Base-by-base conservation (phyloP, 2,329 filamentous ascomycete genomes). In the Paramyrothecium roridum region DNA sequence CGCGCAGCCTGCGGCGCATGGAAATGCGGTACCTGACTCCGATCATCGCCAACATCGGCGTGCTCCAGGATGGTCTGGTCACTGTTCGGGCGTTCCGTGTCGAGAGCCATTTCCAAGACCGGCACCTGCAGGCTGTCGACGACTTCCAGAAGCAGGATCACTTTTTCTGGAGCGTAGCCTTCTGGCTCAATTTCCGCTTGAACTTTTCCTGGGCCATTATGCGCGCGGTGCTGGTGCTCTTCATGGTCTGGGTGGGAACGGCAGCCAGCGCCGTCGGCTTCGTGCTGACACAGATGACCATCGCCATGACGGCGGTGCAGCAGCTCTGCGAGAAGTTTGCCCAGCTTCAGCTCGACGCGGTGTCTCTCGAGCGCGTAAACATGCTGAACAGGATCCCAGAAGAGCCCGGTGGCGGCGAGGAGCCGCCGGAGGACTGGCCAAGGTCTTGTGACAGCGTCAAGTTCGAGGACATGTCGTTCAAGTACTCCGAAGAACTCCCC, bases 131-230 rank as follows among this genome's bases (percentile, higher is more conserved):
- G 2, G 91, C 92, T 0, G 91, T 92, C 0, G 92, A 96, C 66
- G 86, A 86, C 19, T 96, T 96, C 67, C 93, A 96, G 69, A 91
- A 91, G 67, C 95, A 96, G 82, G 93, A 97, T 65, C 93, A 97
- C 69, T 96, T 96, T 73, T 96, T 96, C 74, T 96, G 92, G 89
- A 90, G 87, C 56, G 79, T 96, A 47, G 91, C 96, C 61, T 85
- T 86, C 8, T 96, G 92, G 92, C 79, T 96, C 2, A 86, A 87
- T 68, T 91, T 89, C 65, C 85, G 92, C 13, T 93, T 95, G 54
- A 65, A 68, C 52, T 60, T 69, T 46, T 65, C 69, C 7, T 91
- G 91, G 0, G 89, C 88, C 0, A 68, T 83, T 3, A 90, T 90
- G 8, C 91, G 89, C 0, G 89, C 93, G 56, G 73, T 85, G 1